Conservation (phyloP, 768 basidiomycete genomes). For the Pleurotus djamor region DNA sequence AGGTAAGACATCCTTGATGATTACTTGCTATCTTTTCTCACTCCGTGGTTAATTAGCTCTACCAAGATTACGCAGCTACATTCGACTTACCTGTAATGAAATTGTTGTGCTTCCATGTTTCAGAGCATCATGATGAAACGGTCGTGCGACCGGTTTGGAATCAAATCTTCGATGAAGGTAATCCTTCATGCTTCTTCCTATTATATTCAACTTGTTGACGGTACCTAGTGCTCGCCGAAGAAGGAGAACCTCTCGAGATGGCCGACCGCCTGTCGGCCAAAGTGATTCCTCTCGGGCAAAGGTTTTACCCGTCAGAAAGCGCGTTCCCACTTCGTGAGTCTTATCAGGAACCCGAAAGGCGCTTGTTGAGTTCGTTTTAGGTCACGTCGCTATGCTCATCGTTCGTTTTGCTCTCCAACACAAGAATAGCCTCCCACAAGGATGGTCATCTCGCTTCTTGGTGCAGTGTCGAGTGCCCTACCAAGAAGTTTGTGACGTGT, state of each 20-base stretch:
- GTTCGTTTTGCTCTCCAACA: constrained; percentile 71
- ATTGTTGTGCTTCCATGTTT: constrained; percentile 88
- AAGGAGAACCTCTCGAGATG: constrained; percentile 53
- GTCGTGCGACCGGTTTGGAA: constrained; percentile 88
- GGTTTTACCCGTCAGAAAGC: constrained; percentile 89
- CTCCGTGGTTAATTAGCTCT: constrained; percentile 53
- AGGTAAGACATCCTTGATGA: constrained; percentile 46
- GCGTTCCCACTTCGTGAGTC: constrained; percentile 85
- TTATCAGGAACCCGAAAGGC: not conserved
- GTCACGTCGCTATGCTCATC: constrained; percentile 71
- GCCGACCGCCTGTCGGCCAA: constrained; percentile 64
- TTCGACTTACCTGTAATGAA: constrained; percentile 83
- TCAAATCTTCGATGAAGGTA: constrained; percentile 80
- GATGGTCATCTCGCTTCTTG: constrained; percentile 83
- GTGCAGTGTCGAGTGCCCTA: constrained; percentile 81
- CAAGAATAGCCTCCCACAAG: constrained; percentile 55
- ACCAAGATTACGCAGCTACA: constrained; percentile 83
- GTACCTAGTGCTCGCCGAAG: constrained; percentile 40
- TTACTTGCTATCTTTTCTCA: constrained; percentile 4
- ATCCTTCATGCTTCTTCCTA: constrained; percentile 7
- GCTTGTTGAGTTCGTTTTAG: constrained; percentile 36
- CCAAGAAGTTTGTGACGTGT: constrained; percentile 79
- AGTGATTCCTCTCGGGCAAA: constrained; percentile 72
- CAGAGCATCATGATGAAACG: constrained; percentile 86
- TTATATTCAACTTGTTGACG: not conserved